Percentiles rank a stretch among this genome's conserved stretches.
Evolutionary conservation across 1,284 basidiomycete genomes (phyloP).

Genomic region (Ceratobasidium sp.): DNA sequence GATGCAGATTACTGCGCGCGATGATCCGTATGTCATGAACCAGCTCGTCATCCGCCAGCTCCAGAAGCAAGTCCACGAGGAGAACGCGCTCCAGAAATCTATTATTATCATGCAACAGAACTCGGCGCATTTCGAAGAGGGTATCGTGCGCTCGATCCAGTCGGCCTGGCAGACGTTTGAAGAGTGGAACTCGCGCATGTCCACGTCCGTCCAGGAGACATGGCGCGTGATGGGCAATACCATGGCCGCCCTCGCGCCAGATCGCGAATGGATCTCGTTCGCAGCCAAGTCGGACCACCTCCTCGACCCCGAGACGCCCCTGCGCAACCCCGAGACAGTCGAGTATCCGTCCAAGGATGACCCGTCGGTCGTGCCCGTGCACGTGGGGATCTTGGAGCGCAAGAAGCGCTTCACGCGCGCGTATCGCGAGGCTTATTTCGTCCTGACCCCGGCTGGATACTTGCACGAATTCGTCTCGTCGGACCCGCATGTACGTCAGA

Average conservation of each 20-base stretch:
- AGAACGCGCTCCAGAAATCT: slow-evolving; percentile 98
- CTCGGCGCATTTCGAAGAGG: slow-evolving; percentile 96
- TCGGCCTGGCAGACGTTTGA: slow-evolving; percentile 98
- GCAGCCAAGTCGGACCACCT: slow-evolving; percentile 94
- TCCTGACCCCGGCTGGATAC: slow-evolving; percentile 95
- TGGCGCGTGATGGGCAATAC: slow-evolving; percentile 80
- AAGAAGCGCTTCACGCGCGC: slow-evolving; percentile 96
- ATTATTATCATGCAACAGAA: slow-evolving; percentile 99
- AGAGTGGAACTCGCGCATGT: slow-evolving; percentile 95
- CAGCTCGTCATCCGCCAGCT: slow-evolving; percentile 87
- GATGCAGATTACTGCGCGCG: slow-evolving; percentile 82
- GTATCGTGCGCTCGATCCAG: slow-evolving; percentile 94
- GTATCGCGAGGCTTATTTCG: slow-evolving; percentile 90
- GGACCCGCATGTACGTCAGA: slow-evolving; percentile 73
- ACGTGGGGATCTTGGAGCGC: slow-evolving; percentile 91
- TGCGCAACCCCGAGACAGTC: slow-evolving; percentile 83
- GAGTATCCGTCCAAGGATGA: slow-evolving; percentile 95
- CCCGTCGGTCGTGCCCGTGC: slow-evolving; percentile 86
- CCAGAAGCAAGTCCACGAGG: slow-evolving; percentile 93
- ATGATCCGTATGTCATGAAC: slow-evolving; percentile 87
- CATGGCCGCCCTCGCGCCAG: slow-evolving; percentile 88
- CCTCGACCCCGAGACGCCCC: slow-evolving; percentile 94
- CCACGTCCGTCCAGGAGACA: slow-evolving; percentile 79
- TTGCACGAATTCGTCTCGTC: slow-evolving; percentile 90
- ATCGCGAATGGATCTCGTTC: slow-evolving; percentile 97